Evolutionary conservation across 1,284 basidiomycete species (phyloP), one percentile per base, ranked within the genome.

Genomic region (Gymnopus androsaceus): DNA sequence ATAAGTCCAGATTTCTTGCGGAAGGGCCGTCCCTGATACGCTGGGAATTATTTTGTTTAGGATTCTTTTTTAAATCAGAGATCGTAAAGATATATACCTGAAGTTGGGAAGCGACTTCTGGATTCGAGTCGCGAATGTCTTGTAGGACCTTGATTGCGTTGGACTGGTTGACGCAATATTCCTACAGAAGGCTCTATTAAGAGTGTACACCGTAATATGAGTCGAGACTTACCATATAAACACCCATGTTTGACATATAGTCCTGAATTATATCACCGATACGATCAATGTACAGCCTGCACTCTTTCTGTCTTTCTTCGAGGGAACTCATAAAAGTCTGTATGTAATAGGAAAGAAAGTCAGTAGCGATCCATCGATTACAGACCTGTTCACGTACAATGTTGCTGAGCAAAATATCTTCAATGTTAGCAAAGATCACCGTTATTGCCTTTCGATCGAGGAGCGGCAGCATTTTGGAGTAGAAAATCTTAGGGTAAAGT

Each of bases 381-480:
- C 17, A 51, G 14, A n/a, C n/a, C n/a, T n/a, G n/a, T n/a, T 15
- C 4, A 5, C 82, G 58, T 63, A 91, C 90, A 17, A 92, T 95
- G 65, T 95, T 95, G 53, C 85, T 88, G 25, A 96, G 73, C 7
- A 96, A 76, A 54, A 96, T 88, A 62, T 95, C 94, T 66, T 98
- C 95, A 27, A 98, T 81, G 64, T 98, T 98, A 14, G 91, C 92
- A 67, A 98, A 98, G 30, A 98, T 87, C 45, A 90, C 90, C 0
- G 82, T 86, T 15, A 88, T 79, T 3, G 90, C 91, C 67, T 92
- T 92, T 53, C 80, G 77, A 14, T 90, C 87, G n/a, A 98, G 75
- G 21, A 91, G 66, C 0, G 81, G 73, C 46, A 95, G 72, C 71
- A 97, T 76, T 58, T 82, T 84, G 1, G 86, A 85, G 73, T 95